phyloP scores from a whole-genome alignment of 2,329 filamentous ascomycete species.

The Peltaster fructicola region DNA sequence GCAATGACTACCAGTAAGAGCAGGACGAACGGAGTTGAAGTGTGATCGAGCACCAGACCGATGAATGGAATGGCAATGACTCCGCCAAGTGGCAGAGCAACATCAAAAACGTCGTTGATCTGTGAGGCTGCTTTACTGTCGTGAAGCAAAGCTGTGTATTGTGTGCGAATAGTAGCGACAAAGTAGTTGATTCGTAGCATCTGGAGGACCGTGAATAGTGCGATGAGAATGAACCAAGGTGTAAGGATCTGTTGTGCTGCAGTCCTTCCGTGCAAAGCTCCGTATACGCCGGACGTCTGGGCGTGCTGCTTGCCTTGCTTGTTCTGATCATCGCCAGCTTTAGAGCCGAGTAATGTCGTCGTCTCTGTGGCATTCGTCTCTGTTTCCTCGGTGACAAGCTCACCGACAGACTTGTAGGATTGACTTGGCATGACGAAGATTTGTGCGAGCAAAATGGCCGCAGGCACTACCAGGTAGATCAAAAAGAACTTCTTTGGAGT shows the following conservation, averaged over 20 bases:
- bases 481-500: conserved; percentile 32
- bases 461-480: conserved; percentile 30
- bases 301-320: conserved; percentile 51
- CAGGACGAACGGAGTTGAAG: conserved; percentile 55
- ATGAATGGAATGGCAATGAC: conserved; percentile 77
- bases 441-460: conserved; percentile 24
- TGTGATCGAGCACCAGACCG: conserved; percentile 59
- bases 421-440: conserved; percentile 29
- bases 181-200: conserved; percentile 68
- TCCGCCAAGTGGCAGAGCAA: conserved; percentile 68
- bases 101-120: conserved; percentile 73
- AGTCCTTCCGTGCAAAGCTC: conserved; percentile 58
- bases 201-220: conserved; percentile 51
- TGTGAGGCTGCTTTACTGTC: conserved; percentile 42
- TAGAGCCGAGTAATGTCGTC: conserved; percentile 52
- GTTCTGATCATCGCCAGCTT: conserved; percentile 44
- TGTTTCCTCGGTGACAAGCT: conserved; percentile 52
- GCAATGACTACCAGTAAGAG: conserved; percentile 50
- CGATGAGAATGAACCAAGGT: conserved; percentile 73
- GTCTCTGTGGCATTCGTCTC: conserved; percentile 52
- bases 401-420: conserved; percentile 45
- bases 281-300: conserved; percentile 63
- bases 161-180: conserved; percentile 66
- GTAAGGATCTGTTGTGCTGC: conserved; percentile 57
- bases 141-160: conserved; percentile 61